Evolutionary conservation across 495 filamentous ascomycete genomes (phyloP), one percentile per base, ranked within the genome.

Genomic region (Penicillium waksmanii): DNA sequence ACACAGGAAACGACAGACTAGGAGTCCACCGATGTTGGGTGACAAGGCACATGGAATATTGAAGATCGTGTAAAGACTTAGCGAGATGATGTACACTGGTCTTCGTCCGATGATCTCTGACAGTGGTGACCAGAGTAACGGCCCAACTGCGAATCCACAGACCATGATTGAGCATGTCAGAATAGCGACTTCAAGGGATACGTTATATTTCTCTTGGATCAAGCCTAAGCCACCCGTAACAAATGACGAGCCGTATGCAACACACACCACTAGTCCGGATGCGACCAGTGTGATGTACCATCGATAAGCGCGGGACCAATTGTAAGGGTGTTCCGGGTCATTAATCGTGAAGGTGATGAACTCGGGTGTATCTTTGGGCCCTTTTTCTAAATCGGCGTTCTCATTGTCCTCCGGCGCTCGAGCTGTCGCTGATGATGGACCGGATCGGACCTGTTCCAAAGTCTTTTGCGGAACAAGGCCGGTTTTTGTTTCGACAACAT

Each of bases 41-140:
- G 82, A 80, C 3, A 87, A 73, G 5, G 82, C 85, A 42, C 83
- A 80, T 2, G 82, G 81, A 33, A 88, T 80, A 36, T 86, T 77
- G 67, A 87, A 86, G 62, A 87, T 77, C 5, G 69, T 66, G 60
- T 87, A 85, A 35, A 78, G 54, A 21, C 70, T 36, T 44, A 82
- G 71, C 25, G 83, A 84, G 46, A 80, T 68, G 58, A 85, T 81
- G 18, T 87, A 75, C 5, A 85, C 84, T 18, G 67, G 62, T 51
- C 77, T 76, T 34, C 92, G 83, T 44, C 92, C 92, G 61, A 84
- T 86, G 50, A 96, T 79, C 66, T 96, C 92, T 7, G 88, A 92
- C 3, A 92, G 70, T 0, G 92, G 92, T 5, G 79, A 84, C 72
- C 76, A 87, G 11, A 85, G 58, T 0, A 82, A 63, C 5, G 85